These are phyloP conservation scores for Hura crepitans DNA, from an alignment of 441 rosid species.

Conservation along the genomic window DNA sequence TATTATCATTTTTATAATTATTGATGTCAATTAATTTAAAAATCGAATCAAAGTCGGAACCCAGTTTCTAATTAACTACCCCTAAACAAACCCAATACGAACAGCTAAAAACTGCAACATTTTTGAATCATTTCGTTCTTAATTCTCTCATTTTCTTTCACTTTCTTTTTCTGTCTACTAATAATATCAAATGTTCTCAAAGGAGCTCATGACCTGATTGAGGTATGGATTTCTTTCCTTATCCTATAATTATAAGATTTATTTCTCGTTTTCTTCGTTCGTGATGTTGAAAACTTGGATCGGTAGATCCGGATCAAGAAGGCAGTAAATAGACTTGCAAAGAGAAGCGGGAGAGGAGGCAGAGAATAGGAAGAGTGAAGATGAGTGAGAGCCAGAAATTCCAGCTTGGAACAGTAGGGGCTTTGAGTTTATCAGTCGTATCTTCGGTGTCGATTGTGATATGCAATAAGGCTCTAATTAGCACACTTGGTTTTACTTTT, in stretches of 20 bases:
- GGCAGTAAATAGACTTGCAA: background rate
- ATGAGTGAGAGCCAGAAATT: conserved; percentile 84
- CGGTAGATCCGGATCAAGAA: conserved; percentile 14
- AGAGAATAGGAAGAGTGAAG: conserved; percentile 19
- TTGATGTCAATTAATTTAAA: too few species aligned
- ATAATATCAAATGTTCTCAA: background rate
- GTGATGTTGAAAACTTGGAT: background rate
- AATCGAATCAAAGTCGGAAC: too few species aligned
- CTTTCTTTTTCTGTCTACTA: background rate
- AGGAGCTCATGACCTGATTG: conserved; percentile 4
- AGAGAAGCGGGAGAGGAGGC: conserved; percentile 17
- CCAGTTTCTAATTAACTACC: too few species aligned
- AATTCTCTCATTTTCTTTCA: conserved; percentile 2
- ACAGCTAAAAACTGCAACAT: too few species aligned
- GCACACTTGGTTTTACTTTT: conserved; percentile 87
- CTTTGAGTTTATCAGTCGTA: conserved; percentile 84
- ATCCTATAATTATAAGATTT: background rate
- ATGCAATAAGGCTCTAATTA: conserved; percentile 97
- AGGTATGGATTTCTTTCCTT: background rate
- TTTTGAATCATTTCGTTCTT: background rate
- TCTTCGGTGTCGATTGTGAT: conserved; percentile 96
- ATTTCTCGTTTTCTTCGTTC: background rate
- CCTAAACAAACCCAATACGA: too few species aligned
- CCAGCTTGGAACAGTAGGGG: conserved; percentile 92
- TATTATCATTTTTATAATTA: too few species aligned